Conservation (phyloP, 2,329 filamentous ascomycete genomes). For the Truncatella angustata region DNA sequence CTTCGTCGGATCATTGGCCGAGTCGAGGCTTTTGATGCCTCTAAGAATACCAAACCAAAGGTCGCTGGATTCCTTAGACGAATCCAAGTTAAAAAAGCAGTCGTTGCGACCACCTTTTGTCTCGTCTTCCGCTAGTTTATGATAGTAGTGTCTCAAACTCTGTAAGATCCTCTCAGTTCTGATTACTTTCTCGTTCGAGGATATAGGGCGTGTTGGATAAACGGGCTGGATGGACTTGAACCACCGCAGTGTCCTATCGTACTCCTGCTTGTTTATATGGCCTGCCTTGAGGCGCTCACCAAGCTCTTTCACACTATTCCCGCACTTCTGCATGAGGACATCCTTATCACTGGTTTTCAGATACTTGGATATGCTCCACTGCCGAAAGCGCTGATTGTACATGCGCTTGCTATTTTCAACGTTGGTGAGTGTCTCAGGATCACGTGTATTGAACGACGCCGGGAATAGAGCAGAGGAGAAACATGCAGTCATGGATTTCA, state of each 20-base stretch:
- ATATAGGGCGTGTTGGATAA: not conserved
- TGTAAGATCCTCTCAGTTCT: not conserved
- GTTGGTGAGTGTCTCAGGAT: no score
- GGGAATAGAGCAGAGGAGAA: not conserved
- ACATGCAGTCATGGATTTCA: not conserved
- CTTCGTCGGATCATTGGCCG: not conserved
- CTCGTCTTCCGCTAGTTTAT: not conserved
- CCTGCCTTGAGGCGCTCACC: not conserved
- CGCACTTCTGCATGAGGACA: not conserved
- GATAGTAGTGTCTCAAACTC: conserved; percentile 1
- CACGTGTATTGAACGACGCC: no score
- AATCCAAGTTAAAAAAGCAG: not conserved
- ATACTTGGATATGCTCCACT: conserved; percentile 1
- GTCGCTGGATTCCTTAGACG: not conserved
- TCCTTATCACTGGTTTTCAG: not conserved
- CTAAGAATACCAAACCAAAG: not conserved
- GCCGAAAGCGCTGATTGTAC: conserved; percentile 6
- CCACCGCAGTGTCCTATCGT: conserved; percentile 4
- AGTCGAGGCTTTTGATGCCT: not conserved
- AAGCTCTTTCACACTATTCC: not conserved
- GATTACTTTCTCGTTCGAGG: not conserved
- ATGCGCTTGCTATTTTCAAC: conserved; percentile 8
- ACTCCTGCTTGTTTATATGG: not conserved
- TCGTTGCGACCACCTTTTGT: not conserved
- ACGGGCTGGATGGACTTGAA: not conserved